These are phyloP conservation scores for Monosporascus sp. DNA, from an alignment of 2,329 filamentous ascomycete species.

Conservation along the genomic window DNA sequence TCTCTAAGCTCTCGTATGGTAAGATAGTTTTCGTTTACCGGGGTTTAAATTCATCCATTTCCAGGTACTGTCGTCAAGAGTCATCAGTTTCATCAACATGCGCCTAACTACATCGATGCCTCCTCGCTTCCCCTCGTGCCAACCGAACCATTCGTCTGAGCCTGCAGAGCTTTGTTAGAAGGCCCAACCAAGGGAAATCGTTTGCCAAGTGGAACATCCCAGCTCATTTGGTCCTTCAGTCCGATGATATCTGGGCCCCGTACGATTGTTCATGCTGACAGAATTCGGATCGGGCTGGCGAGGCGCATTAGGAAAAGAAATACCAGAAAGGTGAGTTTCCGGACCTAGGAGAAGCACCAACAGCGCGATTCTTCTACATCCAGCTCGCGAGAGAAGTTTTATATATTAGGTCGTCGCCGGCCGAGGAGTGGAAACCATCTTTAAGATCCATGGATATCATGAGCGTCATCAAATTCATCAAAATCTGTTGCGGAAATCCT, in stretches of 20 bases:
- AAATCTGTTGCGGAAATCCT: constrained; percentile 16
- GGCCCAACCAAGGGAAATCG: constrained; percentile 15
- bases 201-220: constrained; percentile 12
- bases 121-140: constrained; percentile 14
- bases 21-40: background rate
- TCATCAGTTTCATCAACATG: constrained; percentile 27
- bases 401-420: constrained; percentile 30
- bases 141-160: constrained; percentile 15
- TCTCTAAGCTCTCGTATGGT: constrained; percentile 3
- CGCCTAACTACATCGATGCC: constrained; percentile 28
- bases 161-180: constrained; percentile 10
- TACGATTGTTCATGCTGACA: constrained; percentile 19
- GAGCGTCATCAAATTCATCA: constrained; percentile 25
- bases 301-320: constrained; percentile 15
- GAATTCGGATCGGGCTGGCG: constrained; percentile 15
- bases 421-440: constrained; percentile 22
- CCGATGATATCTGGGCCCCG: constrained; percentile 16
- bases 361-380: constrained; percentile 16
- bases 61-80: constrained; percentile 22
- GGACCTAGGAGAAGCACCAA: constrained; percentile 14
- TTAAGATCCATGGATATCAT: constrained; percentile 26
- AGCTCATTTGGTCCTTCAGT: constrained; percentile 16
- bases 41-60: constrained; percentile 4
- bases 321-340: constrained; percentile 15
- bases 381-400: constrained; percentile 28